Base-by-base conservation (phyloP, 2,329 filamentous ascomycete genomes). In the Aspergillus sp. region DNA sequence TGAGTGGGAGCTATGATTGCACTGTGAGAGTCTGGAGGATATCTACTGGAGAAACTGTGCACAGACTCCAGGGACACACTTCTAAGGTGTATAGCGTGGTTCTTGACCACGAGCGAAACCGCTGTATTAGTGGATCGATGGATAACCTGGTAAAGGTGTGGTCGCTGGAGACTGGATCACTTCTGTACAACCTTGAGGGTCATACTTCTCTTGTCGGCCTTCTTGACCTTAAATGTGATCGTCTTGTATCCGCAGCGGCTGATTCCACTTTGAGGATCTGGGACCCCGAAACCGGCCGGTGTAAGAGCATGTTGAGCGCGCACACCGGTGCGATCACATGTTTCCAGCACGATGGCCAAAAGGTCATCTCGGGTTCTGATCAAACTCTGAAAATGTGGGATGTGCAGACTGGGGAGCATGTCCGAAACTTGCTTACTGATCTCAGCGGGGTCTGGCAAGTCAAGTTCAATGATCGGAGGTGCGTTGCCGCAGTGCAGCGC, bases 301-400 rank as follows among this genome's bases (percentile, higher is more conserved):
- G 93, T 68, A 90, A 89, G 66, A 90, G 86, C 62, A 91, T 86
- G 9, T 76, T 98, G 49, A 91, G 86, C 58, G 93, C 93, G 0
- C 93, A 98, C 62, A 97, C 91, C 0, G 93, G 91, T 32, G 93
- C 93, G 19, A 98, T 98, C 55, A 98, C 93, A 4, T 98, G 93
- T 68, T 98, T 98, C 70, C 93, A 98, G 69, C 93, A 98, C 60
- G 93, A 98, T 64, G 89, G 86, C 0, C 86, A 90, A 56, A 98
- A 98, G 65, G 90, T 98, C 30, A 95, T 98, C 49, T 95, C 88
- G 37, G 93, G 93, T 47, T 95, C 89, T 50, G 93, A 98, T 67
- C 84, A 91, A 61, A 96, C 89, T 3, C 76, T 98, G 54, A 98
- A 98, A 75, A 94, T 98, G 88, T 98, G 93, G 93, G 89, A 98